Conservation (phyloP, 176 grass and related monocot genomes). For the Miscanthus lutarioriparius region DNA sequence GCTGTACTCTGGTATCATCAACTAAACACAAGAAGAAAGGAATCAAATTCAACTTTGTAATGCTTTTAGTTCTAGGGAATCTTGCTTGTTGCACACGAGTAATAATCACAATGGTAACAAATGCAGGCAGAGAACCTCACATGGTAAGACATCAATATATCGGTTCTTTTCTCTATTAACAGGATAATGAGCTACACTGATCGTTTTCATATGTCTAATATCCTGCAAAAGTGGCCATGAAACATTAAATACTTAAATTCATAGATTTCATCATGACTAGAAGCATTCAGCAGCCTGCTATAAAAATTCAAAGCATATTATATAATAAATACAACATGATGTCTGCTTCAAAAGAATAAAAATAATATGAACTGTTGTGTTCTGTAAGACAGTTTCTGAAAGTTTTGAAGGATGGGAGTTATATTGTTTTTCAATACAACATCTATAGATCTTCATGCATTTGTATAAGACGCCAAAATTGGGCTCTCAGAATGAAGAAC, state of each 20-base stretch:
- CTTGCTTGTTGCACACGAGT: neutral
- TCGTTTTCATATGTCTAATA: neutral
- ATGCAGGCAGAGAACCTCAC: slow-evolving; percentile 46
- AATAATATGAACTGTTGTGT: neutral
- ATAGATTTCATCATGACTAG: neutral
- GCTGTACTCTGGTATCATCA: slow-evolving; percentile 64
- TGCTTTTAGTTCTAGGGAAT: neutral
- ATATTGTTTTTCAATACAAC: neutral
- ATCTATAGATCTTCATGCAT: neutral
- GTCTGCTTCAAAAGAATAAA: neutral
- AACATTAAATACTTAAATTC: slow-evolving; percentile 22
- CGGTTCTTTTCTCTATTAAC: slow-evolving; percentile 75
- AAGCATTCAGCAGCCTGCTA: neutral
- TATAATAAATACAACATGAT: slow-evolving; percentile 1
- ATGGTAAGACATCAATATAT: slow-evolving; percentile 85
- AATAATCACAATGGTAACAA: slow-evolving; percentile 22
- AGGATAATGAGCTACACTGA: slow-evolving; percentile 49
- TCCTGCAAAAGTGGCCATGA: slow-evolving; percentile 28
- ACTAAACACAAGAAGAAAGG: slow-evolving; percentile 46
- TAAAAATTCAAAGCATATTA: neutral
- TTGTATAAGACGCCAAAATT: neutral
- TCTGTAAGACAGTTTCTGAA: neutral
- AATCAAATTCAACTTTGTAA: slow-evolving; percentile 17
- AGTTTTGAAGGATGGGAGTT: neutral
- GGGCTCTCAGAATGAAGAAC: neutral